phyloP scores from a whole-genome alignment of 1,284 basidiomycete species.

The Earliella scabrosa region DNA sequence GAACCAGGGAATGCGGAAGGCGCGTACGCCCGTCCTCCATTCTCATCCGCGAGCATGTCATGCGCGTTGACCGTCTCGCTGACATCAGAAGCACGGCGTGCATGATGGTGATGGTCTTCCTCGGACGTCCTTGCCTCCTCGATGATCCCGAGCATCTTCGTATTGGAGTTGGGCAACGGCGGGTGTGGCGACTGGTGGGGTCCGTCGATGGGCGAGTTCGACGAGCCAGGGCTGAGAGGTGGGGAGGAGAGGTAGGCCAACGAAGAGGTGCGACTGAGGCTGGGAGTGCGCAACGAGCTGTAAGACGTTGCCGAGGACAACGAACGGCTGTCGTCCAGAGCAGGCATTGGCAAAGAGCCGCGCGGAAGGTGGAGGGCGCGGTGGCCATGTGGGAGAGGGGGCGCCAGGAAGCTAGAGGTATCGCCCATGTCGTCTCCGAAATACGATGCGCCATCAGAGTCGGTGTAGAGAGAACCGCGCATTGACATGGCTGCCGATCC shows the following conservation, averaged over 20 bases:
- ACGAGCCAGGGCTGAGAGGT: constrained; percentile 38
- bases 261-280: constrained; percentile 37
- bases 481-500: constrained; percentile 13
- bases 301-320: constrained; percentile 27
- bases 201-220: constrained; percentile 24
- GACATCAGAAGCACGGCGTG: constrained; percentile 8
- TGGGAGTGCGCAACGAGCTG: constrained; percentile 31
- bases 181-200: constrained; percentile 12
- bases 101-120: constrained; percentile 22
- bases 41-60: constrained; percentile 6
- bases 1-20: background rate
- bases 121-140: constrained; percentile 26
- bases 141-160: constrained; percentile 28
- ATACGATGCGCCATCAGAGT: constrained; percentile 39
- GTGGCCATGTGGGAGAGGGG: constrained; percentile 13
- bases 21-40: background rate
- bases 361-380: constrained; percentile 32
- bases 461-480: constrained; percentile 29
- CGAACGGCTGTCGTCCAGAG: constrained; percentile 46
- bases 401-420: constrained; percentile 26
- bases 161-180: background rate
- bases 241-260: constrained; percentile 37
- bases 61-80: constrained; percentile 17
- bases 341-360: constrained; percentile 18
- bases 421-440: constrained; percentile 36